Percentiles rank a stretch among this genome's conserved stretches.
phyloP scores from a whole-genome alignment of 106 monocot species.

The Allium cepa region DNA sequence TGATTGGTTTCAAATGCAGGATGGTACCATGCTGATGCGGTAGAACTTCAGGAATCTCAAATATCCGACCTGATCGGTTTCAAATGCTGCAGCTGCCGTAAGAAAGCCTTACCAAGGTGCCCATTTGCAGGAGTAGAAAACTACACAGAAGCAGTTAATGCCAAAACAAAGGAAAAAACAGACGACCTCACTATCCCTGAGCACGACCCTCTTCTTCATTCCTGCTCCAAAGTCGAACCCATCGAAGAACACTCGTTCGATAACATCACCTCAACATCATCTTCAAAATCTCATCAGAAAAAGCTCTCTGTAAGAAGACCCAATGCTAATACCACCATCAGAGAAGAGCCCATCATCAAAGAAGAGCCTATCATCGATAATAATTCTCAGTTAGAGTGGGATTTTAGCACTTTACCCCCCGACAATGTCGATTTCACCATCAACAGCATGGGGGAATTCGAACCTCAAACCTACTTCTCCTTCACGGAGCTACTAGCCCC shows the following conservation, averaged over 20 bases:
- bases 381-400: conserved; percentile 23
- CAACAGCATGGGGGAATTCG: conserved; percentile 35
- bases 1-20: conserved; percentile 21
- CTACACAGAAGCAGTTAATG: not conserved
- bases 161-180: not conserved
- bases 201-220: conserved; percentile 40
- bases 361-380: conserved; percentile 4
- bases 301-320: conserved; percentile 46
- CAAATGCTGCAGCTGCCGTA: conserved; percentile 72
- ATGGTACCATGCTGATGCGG: conserved; percentile 87
- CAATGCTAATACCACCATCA: conserved; percentile 2
- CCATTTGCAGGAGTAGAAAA: conserved; percentile 34
- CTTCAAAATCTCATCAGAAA: conserved; percentile 10
- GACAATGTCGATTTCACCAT: conserved; percentile 4
- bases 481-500: conserved; percentile 67
- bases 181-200: conserved; percentile 18
- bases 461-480: conserved; percentile 92
- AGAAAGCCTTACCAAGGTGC: conserved; percentile 46
- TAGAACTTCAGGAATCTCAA: conserved; percentile 58
- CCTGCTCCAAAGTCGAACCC: conserved; percentile 28
- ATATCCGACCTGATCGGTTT: conserved; percentile 53
- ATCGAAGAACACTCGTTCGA: conserved; percentile 7
- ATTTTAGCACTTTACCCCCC: not conserved
- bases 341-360: not conserved
- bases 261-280: not conserved